Conservation (phyloP, 257 asterid genomes). For the Ajuga chamaepitys region DNA sequence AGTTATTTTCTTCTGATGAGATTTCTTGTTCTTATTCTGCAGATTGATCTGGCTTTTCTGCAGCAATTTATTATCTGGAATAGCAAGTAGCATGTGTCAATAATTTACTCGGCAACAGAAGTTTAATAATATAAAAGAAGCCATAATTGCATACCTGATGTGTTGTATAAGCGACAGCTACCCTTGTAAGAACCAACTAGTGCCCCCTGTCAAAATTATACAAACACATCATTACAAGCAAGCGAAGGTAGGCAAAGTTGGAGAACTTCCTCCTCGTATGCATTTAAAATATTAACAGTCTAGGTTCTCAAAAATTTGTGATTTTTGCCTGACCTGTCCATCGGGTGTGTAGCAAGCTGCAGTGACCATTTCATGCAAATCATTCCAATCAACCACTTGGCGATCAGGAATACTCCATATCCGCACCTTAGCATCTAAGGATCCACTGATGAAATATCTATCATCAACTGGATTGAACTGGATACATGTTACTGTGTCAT, state of each 20-base stretch:
- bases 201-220: slow-evolving; percentile 60
- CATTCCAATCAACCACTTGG: slow-evolving; percentile 97
- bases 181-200: slow-evolving; percentile 98
- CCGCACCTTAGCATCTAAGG: slow-evolving; percentile 97
- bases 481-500: slow-evolving; percentile 91
- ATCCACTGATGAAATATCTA: slow-evolving; percentile 96
- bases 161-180: slow-evolving; percentile 75
- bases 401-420: slow-evolving; percentile 96
- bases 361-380: slow-evolving; percentile 98
- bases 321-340: slow-evolving; percentile 73
- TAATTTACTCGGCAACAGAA: slow-evolving; percentile 10
- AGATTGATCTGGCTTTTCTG: slow-evolving; percentile 69
- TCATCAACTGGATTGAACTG: slow-evolving; percentile 97
- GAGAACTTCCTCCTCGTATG: neutral
- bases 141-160: slow-evolving; percentile 47
- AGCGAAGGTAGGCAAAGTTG: slow-evolving; percentile 8
- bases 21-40: slow-evolving; percentile 88
- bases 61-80: slow-evolving; percentile 75
- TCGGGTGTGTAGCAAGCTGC: slow-evolving; percentile 99
- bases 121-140: neutral
- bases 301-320: slow-evolving; percentile 1
- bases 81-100: slow-evolving; percentile 7
- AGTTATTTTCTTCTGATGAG: slow-evolving; percentile 94
- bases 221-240: slow-evolving; percentile 15
- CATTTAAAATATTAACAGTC: slow-evolving; percentile 14